These are phyloP conservation scores for Neofusicoccum parvum DNA, from an alignment of 2,329 filamentous ascomycete species.

Conservation along the genomic window DNA sequence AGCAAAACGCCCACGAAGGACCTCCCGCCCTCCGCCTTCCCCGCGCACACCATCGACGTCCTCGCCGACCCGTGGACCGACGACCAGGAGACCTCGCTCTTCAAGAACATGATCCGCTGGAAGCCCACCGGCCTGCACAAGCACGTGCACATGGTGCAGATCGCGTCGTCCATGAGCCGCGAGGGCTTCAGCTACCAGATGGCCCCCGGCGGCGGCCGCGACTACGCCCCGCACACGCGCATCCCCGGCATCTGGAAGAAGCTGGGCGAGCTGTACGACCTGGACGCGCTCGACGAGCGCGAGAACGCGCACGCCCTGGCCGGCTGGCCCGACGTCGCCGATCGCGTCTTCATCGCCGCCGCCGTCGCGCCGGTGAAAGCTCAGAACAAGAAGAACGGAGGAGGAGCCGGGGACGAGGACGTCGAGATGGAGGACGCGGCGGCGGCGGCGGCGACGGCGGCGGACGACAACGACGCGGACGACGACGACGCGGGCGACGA, in stretches of 20 bases:
- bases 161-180: constrained; percentile 76
- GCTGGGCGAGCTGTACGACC: constrained; percentile 78
- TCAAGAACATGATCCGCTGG: constrained; percentile 91
- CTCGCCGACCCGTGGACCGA: constrained; percentile 85
- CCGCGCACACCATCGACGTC: constrained; percentile 38
- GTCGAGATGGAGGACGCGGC: constrained; percentile 34
- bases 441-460: constrained; percentile 41
- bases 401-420: constrained; percentile 36
- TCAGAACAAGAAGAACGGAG: constrained; percentile 42
- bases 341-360: background rate
- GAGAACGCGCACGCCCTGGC: constrained; percentile 63
- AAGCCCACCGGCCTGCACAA: constrained; percentile 98
- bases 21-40: constrained; percentile 36
- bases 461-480: constrained; percentile 38
- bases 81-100: constrained; percentile 88
- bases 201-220: background rate
- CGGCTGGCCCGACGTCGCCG: constrained; percentile 55
- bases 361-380: constrained; percentile 36
- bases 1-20: constrained; percentile 41
- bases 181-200: constrained; percentile 72
- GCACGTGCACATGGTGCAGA: constrained; percentile 88
- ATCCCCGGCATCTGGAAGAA: constrained; percentile 94
- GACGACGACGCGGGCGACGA: constrained; percentile 38
- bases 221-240: constrained; percentile 66
- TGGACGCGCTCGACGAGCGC: constrained; percentile 82